Conservation (phyloP, 257 asterid genomes). For the Primulina eburnea region DNA sequence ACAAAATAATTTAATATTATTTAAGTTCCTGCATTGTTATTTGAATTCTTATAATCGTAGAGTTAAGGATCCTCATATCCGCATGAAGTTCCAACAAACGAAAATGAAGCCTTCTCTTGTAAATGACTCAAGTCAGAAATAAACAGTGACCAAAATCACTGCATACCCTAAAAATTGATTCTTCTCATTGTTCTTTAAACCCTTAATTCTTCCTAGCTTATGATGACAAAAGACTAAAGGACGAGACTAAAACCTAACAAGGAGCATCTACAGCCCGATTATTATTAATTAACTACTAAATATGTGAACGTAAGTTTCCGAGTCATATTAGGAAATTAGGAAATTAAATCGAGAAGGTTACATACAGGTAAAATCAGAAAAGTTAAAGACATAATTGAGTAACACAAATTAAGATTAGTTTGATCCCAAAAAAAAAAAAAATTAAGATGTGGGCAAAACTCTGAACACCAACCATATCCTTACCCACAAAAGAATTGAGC, state of each 20-base stretch:
- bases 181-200: neutral
- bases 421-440: no score
- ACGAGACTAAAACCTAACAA: neutral
- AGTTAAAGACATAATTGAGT: neutral
- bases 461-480: slow-evolving; percentile 46
- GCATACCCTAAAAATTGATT: neutral
- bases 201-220: no score
- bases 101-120: neutral
- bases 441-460: slow-evolving; percentile 10
- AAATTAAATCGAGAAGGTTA: neutral
- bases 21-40: no score
- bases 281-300: no score
- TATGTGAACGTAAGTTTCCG: no score
- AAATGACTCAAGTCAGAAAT: neutral
- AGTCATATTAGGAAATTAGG: no score
- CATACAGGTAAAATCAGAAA: neutral
- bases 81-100: neutral
- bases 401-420: neutral
- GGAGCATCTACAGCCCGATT: neutral
- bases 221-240: neutral
- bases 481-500: slow-evolving; percentile 44
- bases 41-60: neutral
- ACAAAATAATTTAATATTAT: no score
- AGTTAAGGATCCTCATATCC: neutral
- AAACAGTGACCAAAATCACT: neutral